These are phyloP conservation scores for Trichomonascus vanleenenianus DNA, from an alignment of 805 yeast species.

Conservation along the genomic window DNA sequence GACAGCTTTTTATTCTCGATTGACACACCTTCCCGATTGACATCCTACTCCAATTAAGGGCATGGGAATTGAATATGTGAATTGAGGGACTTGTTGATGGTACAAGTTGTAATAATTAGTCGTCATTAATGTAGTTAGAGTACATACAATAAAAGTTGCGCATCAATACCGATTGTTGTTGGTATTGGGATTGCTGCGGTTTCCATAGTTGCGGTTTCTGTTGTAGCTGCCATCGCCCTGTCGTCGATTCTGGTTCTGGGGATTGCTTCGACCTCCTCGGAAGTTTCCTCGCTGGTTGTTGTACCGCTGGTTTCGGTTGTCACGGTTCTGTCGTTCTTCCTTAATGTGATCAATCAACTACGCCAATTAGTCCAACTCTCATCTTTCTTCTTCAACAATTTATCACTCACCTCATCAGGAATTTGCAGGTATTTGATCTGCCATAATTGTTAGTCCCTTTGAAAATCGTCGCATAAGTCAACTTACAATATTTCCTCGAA, in stretches of 20 bases:
- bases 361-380: too few species aligned
- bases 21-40: too few species aligned
- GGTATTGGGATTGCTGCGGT: conserved; percentile 8
- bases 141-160: neutral
- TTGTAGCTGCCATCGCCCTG: conserved; percentile 10
- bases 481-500: conserved; percentile 72
- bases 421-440: conserved; percentile 35
- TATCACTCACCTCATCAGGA: too few species aligned
- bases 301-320: conserved; percentile 21
- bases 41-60: too few species aligned
- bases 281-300: conserved; percentile 9
- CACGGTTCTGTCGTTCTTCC: conserved; percentile 31
- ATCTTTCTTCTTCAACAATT: too few species aligned
- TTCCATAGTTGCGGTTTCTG: conserved; percentile 9
- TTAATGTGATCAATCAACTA: conserved; percentile 30
- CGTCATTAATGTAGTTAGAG: neutral
- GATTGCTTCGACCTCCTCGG: conserved; percentile 15
- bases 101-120: conserved; percentile 1
- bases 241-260: conserved; percentile 9
- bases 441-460: conserved; percentile 9
- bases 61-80: too few species aligned
- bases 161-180: conserved; percentile 4
- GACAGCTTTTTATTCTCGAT: too few species aligned
- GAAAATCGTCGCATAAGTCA: conserved; percentile 5
- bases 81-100: too few species aligned